A percentile compares a stretch with the other conserved stretches of the same genome.
phyloP scores from a whole-genome alignment of 2,329 filamentous ascomycete species.

The Diaporthe citriasiana region DNA sequence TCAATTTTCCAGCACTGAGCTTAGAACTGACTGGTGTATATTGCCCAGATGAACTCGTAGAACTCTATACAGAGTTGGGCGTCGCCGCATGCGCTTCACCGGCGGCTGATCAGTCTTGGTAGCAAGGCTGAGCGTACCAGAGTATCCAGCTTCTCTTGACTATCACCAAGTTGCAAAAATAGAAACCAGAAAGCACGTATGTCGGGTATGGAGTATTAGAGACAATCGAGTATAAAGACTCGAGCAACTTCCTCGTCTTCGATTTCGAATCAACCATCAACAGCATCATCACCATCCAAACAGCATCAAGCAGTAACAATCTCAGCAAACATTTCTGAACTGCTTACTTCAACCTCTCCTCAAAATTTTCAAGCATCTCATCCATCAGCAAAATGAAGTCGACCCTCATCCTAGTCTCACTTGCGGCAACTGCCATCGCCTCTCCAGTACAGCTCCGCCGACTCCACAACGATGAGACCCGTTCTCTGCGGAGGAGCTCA shows the following conservation, averaged over 20 bases:
- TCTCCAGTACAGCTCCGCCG: conserved; percentile 3
- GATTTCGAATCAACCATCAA: fast-evolving
- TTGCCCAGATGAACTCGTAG: conserved; percentile 15
- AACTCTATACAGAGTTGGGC: conserved; percentile 13
- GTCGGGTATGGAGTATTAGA: neutral
- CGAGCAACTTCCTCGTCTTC: neutral
- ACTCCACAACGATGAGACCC: conserved; percentile 12
- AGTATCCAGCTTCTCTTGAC: conserved; percentile 5
- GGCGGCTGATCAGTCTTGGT: conserved; percentile 17
- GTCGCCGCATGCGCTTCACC: conserved; percentile 4
- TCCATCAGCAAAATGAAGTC: neutral
- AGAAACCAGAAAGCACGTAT: neutral
- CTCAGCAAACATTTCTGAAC: neutral
- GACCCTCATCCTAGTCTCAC: conserved; percentile 13
- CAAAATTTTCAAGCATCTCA: neutral
- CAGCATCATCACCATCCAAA: neutral
- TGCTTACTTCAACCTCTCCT: neutral
- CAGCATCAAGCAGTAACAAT: neutral
- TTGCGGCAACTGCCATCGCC: conserved; percentile 12
- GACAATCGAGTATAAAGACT: neutral
- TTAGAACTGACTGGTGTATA: conserved; percentile 2
- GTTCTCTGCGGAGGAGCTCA: neutral
- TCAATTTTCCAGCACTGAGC: neutral
- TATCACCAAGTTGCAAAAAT: neutral
- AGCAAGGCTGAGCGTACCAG: conserved; percentile 13